These are phyloP conservation scores for Rhynchospora pubera DNA, from an alignment of 176 grass and related monocot genomes.

Conservation along the genomic window DNA sequence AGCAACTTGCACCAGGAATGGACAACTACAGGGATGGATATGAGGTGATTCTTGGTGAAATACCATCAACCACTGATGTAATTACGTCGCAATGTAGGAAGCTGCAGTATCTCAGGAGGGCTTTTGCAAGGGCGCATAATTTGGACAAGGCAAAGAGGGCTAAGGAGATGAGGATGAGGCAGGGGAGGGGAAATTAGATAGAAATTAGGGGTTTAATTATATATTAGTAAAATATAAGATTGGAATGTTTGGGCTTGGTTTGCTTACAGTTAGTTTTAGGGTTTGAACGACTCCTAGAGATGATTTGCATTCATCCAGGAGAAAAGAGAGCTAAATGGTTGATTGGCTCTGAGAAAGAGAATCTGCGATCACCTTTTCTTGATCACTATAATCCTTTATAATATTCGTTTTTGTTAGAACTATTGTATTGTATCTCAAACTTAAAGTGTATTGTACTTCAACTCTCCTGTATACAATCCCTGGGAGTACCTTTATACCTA, in stretches of 20 bases:
- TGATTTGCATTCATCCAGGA: slow-evolving; percentile 91
- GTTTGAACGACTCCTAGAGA: slow-evolving; percentile 45
- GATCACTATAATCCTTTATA: neutral
- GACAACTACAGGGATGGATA: slow-evolving; percentile 82
- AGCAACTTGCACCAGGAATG: slow-evolving; percentile 72
- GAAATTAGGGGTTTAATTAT: neutral
- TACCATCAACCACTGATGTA: slow-evolving; percentile 50
- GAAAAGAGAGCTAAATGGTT: slow-evolving; percentile 12
- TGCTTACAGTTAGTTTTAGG: neutral
- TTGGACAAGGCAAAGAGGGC: slow-evolving; percentile 1
- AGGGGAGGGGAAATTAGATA: neutral
- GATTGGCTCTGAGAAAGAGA: slow-evolving; percentile 1
- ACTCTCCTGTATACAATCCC: too few relatives aligned
- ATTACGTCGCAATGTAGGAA: slow-evolving; percentile 48
- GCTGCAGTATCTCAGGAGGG: slow-evolving; percentile 41
- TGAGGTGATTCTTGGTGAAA: slow-evolving; percentile 53
- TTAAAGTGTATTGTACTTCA: too few relatives aligned
- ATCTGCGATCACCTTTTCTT: neutral
- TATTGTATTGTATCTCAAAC: too few relatives aligned
- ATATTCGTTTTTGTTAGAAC: neutral
- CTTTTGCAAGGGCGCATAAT: slow-evolving; percentile 24
- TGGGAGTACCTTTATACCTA: too few relatives aligned
- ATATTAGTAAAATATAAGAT: neutral
- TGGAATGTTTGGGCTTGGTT: neutral
- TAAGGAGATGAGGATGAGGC: slow-evolving; percentile 6